These are phyloP conservation scores for Tetradesmus lagerheimii DNA, from an alignment of 139 green algal species.

Conservation along the genomic window DNA sequence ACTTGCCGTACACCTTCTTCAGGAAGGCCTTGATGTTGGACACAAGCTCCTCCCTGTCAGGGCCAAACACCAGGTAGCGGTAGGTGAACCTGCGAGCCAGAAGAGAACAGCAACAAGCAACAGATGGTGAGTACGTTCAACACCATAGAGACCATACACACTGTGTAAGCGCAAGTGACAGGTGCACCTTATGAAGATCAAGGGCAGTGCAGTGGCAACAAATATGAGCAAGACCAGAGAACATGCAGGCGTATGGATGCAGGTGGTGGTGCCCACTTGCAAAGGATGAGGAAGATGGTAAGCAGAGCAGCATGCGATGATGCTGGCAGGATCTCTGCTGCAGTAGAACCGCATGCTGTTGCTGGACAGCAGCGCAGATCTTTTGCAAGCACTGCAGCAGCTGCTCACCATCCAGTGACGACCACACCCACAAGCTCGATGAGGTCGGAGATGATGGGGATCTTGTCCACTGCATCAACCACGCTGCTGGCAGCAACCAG, in stretches of 20 bases:
- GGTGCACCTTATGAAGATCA: too few relatives aligned
- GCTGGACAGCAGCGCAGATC: background rate
- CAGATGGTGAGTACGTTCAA: background rate
- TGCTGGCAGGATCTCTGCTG: too few relatives aligned
- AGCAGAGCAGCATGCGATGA: too few relatives aligned
- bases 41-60: constrained; percentile 51
- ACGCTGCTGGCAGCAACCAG: background rate
- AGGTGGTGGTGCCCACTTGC: too few relatives aligned
- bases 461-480: constrained; percentile 41
- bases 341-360: too few relatives aligned
- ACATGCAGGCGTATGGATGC: too few relatives aligned
- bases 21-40: constrained; percentile 40
- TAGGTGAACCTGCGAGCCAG: constrained; percentile 26
- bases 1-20: constrained; percentile 49
- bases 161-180: too few relatives aligned
- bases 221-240: too few relatives aligned
- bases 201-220: too few relatives aligned
- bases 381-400: background rate
- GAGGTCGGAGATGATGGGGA: constrained; percentile 51
- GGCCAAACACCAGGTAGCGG: constrained; percentile 48
- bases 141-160: too few relatives aligned
- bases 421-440: constrained; percentile 69
- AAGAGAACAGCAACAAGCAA: background rate
- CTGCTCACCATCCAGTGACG: constrained; percentile 57
- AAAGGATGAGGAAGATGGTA: too few relatives aligned